phyloP scores from a whole-genome alignment of 441 rosid species.

The Erodium trifolium region DNA sequence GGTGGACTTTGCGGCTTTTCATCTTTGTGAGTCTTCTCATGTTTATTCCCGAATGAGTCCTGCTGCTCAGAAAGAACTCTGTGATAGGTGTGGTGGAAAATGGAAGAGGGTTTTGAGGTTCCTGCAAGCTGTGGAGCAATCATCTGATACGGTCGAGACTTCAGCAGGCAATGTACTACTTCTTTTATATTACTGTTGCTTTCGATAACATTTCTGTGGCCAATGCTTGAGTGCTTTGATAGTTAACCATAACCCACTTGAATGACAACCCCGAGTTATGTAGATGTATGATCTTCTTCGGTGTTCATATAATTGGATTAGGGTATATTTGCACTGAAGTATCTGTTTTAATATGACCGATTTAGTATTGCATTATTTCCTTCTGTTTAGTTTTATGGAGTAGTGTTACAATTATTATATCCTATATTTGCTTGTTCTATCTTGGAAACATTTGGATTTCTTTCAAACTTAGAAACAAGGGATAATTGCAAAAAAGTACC shows the following conservation, averaged over 20 bases:
- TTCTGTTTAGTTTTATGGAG: too few relatives aligned
- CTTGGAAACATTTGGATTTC: too few relatives aligned
- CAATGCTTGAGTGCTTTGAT: background rate
- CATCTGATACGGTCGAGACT: conserved; percentile 67
- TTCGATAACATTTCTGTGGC: background rate
- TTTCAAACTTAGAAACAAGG: too few relatives aligned
- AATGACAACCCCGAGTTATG: background rate
- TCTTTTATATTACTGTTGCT: conserved; percentile 16
- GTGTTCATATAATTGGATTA: too few relatives aligned
- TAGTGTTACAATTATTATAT: too few relatives aligned
- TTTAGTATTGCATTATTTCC: too few relatives aligned
- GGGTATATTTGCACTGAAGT: too few relatives aligned
- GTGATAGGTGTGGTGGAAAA: conserved; percentile 67
- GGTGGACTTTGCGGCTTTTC: conserved; percentile 74
- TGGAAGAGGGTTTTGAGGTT: conserved; percentile 86
- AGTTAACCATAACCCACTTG: background rate
- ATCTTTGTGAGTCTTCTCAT: conserved; percentile 49
- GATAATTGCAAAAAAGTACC: too few relatives aligned
- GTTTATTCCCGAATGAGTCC: conserved; percentile 46
- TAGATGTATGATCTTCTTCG: too few relatives aligned
- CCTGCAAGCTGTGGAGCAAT: conserved; percentile 70
- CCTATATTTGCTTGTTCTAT: too few relatives aligned
- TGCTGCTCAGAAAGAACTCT: conserved; percentile 48
- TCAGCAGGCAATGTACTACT: conserved; percentile 82
- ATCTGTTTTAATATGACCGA: too few relatives aligned